Evolutionary conservation across 768 basidiomycete species (phyloP).

Genomic region (Solioccasus polychromus): DNA sequence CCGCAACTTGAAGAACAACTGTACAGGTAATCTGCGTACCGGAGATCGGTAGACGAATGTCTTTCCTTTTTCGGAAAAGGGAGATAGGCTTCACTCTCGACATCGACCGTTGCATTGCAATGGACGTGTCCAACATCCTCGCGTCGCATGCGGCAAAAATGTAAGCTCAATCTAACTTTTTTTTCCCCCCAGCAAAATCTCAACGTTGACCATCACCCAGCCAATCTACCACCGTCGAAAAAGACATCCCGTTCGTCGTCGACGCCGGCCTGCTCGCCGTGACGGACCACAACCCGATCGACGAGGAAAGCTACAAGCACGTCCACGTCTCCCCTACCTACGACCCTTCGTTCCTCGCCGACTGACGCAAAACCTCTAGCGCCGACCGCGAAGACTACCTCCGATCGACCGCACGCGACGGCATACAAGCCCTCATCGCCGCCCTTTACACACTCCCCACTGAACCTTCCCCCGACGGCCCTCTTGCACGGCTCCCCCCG

Average conservation of each 20-base stretch:
- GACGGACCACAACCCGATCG: slow-evolving; percentile 85
- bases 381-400: slow-evolving; percentile 80
- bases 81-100: too few relatives aligned
- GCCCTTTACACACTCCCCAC: slow-evolving; percentile 83
- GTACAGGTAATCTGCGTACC: too few relatives aligned
- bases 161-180: slow-evolving; percentile 47
- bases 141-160: too few relatives aligned
- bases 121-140: too few relatives aligned
- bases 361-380: slow-evolving; percentile 48
- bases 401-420: slow-evolving; percentile 71
- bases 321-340: slow-evolving; percentile 29
- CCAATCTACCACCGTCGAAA: slow-evolving; percentile 68
- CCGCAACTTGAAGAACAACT: too few relatives aligned
- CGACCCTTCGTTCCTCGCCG: background rate
- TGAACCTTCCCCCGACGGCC: slow-evolving; percentile 71
- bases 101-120: too few relatives aligned
- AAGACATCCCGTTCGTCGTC: slow-evolving; percentile 73
- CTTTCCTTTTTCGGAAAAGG: too few relatives aligned
- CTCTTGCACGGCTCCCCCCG: slow-evolving; percentile 75
- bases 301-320: slow-evolving; percentile 80
- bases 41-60: too few relatives aligned
- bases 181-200: too few relatives aligned
- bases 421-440: slow-evolving; percentile 77
- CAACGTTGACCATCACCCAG: too few relatives aligned
- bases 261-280: slow-evolving; percentile 84